phyloP scores from a whole-genome alignment of 2,329 filamentous ascomycete genomes.

The Knufia petricola region DNA sequence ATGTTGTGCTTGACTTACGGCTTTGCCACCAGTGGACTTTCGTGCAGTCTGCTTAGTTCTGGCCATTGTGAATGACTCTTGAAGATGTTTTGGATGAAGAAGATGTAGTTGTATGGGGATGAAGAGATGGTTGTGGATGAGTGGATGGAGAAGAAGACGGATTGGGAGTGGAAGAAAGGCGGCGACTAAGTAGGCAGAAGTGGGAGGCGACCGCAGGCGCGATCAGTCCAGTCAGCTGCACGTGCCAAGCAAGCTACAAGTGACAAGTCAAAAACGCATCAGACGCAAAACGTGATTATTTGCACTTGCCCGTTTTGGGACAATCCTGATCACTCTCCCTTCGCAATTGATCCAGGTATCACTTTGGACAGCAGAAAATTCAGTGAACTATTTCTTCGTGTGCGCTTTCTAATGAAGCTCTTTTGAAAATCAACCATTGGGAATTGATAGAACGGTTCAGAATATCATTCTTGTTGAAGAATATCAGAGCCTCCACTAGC shows the following conservation, averaged over 20 bases:
- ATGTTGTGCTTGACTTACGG: conserved; percentile 27
- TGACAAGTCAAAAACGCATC: not conserved
- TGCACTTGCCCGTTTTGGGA: not conserved
- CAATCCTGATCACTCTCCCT: not conserved
- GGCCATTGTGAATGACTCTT: conserved; percentile 33
- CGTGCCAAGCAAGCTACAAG: not conserved
- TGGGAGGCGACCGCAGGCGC: conserved; percentile 17
- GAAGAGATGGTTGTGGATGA: conserved; percentile 11
- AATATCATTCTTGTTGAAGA: conserved; percentile 1
- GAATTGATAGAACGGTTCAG: not conserved
- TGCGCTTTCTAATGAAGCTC: not conserved
- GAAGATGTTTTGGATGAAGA: conserved; percentile 13
- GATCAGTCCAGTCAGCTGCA: not conserved
- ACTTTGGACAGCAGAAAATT: not conserved
- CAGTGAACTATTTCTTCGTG: not conserved
- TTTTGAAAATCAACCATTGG: not conserved
- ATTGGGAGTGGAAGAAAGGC: conserved; percentile 20
- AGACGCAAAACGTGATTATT: not conserved
- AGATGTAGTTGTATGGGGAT: conserved; percentile 12
- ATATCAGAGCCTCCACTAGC: not conserved
- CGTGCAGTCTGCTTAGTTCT: conserved; percentile 46
- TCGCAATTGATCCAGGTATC: not conserved
- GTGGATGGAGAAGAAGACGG: conserved; percentile 22
- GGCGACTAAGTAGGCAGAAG: conserved; percentile 18
- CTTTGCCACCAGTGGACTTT: conserved; percentile 50